Evolutionary conservation across 495 filamentous ascomycete genomes (phyloP), one percentile per base, ranked within the genome.

Genomic region (Hypomontagnella monticulosa): DNA sequence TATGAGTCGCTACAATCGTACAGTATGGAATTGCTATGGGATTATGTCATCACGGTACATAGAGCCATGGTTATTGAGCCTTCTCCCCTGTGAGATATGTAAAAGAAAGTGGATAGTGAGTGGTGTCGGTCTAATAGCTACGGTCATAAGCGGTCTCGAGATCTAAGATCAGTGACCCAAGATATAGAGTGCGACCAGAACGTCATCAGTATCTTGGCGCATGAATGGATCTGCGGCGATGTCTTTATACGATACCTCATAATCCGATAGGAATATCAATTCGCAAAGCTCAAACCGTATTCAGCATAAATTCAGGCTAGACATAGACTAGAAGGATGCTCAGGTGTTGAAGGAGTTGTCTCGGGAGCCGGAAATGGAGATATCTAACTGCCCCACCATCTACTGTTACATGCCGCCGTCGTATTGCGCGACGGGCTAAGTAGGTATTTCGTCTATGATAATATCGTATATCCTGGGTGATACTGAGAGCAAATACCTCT

Each of bases 331-430:
- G 36, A 66, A 60, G 42, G 62, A 44, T 43, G n/a, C n/a, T n/a
- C n/a, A n/a, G n/a, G n/a, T n/a, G 57, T 33, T 57, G 47, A 34
- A 54, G 41, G 30, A 50, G 30, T 19, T 49, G 55, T 69, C 60
- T 63, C 55, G 56, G 60, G 54, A 60, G 40, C 38, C 60, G 66
- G 60, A 63, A 55, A 47, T 69, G 55, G 61, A 36, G 15, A 51
- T 38, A 23, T 38, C 36, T 51, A 37, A 41, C 10, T 43, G n/a
- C 49, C 55, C 55, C 55, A 61, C 65, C 15, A 30, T 41, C 51
- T 43, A 56, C 38, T 37, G 54, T 68, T 63, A 59, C 65, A 68
- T 68, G 43, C 65, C 65, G 65, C 40, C 18, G 58, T 59, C 55
- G 65, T 52, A 68, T 54, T 52, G 18, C 38, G 58, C 20, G 38